phyloP scores from a whole-genome alignment of 1,284 basidiomycete species.

The Salmacisia buchloeana region DNA sequence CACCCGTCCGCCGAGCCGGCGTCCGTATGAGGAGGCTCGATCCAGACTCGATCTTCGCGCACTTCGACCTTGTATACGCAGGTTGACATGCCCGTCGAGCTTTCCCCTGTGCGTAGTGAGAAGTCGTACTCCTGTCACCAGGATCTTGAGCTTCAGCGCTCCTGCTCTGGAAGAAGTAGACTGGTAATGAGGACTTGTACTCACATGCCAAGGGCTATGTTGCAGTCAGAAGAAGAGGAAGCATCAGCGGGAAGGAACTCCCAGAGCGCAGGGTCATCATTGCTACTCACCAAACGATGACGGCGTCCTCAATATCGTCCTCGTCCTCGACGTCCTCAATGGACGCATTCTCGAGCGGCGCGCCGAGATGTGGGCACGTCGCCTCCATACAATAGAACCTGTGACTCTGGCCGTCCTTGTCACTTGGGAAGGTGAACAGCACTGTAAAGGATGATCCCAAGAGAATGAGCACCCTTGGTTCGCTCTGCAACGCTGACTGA shows the following conservation, averaged over 20 bases:
- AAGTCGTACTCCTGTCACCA: conserved; percentile 76
- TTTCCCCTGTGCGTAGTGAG: conserved; percentile 65
- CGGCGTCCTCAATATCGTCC: conserved; percentile 47
- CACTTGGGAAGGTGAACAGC: conserved; percentile 32
- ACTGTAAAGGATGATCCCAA: conserved; percentile 11
- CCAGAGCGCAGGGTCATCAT: neutral
- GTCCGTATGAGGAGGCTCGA: conserved; percentile 26
- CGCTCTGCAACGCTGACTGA: neutral
- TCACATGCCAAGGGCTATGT: conserved; percentile 13
- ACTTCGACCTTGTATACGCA: conserved; percentile 66
- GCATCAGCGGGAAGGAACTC: neutral
- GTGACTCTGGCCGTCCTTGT: neutral
- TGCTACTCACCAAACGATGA: conserved; percentile 55
- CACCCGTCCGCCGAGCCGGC: conserved; percentile 52
- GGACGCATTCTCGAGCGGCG: conserved; percentile 73
- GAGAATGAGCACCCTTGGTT: neutral
- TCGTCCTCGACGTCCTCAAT: conserved; percentile 56
- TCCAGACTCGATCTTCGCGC: conserved; percentile 52
- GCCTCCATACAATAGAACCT: conserved; percentile 72
- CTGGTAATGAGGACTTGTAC: no score
- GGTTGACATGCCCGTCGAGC: conserved; percentile 69
- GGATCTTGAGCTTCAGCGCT: neutral
- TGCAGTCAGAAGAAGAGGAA: neutral
- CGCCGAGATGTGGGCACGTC: conserved; percentile 75
- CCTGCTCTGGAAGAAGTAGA: neutral